phyloP scores from a whole-genome alignment of 176 grass and related monocot species.

The Thalia dealbata region DNA sequence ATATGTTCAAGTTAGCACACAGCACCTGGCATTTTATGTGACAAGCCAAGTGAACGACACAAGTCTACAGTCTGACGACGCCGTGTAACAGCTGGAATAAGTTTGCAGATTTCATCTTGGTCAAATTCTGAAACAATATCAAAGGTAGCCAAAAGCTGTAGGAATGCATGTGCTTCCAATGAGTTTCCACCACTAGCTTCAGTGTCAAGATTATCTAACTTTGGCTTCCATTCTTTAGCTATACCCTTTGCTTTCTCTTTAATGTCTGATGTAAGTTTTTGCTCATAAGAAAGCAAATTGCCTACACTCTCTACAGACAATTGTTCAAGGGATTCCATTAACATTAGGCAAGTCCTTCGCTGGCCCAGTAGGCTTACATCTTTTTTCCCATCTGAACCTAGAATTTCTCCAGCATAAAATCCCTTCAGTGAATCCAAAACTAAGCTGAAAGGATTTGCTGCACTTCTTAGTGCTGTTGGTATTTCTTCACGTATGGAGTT shows the following conservation, averaged over 20 bases:
- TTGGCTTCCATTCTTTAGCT: slow-evolving; percentile 65
- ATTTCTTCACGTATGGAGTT: slow-evolving; percentile 72
- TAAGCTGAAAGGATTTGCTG: slow-evolving; percentile 40
- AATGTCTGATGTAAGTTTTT: slow-evolving; percentile 35
- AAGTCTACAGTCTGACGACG: slow-evolving; percentile 80
- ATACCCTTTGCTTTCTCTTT: slow-evolving; percentile 57
- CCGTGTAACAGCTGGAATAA: slow-evolving; percentile 72
- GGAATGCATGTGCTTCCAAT: slow-evolving; percentile 95
- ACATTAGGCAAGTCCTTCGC: slow-evolving; percentile 84
- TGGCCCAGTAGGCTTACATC: slow-evolving; percentile 82
- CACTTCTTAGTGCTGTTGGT: slow-evolving; percentile 49
- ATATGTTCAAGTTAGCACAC: slow-evolving; percentile 11
- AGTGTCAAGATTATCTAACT: slow-evolving; percentile 62
- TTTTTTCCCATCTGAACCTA: slow-evolving; percentile 76
- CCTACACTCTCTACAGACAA: slow-evolving; percentile 19
- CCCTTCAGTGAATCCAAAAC: slow-evolving; percentile 50
- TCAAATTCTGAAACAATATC: slow-evolving; percentile 52
- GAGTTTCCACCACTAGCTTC: slow-evolving; percentile 85
- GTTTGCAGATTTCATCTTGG: slow-evolving; percentile 74
- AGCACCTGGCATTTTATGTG: slow-evolving; percentile 75
- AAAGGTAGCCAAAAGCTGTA: slow-evolving; percentile 86
- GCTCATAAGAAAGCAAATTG: slow-evolving; percentile 21
- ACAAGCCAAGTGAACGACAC: slow-evolving; percentile 69
- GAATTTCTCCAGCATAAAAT: slow-evolving; percentile 34
- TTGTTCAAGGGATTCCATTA: slow-evolving; percentile 85